A percentile compares a stretch with the other conserved stretches of the same genome.
Evolutionary conservation across 352 stramenopile genomes (phyloP).

Genomic region (Pythium volutum): DNA sequence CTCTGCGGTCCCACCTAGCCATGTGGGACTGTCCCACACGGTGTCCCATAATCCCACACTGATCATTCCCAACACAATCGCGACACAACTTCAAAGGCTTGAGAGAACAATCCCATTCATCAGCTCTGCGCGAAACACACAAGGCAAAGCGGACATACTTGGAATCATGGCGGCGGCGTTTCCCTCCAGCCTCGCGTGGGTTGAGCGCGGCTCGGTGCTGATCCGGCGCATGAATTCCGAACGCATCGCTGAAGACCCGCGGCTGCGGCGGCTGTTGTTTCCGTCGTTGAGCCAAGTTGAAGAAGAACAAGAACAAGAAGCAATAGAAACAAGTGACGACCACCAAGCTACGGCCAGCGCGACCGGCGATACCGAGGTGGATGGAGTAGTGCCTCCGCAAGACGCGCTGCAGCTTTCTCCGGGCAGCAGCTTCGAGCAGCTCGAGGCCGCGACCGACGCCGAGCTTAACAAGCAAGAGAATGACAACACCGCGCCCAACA

Average conservation of each 20-base stretch:
- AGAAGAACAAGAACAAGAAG: not conserved
- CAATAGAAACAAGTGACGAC: not conserved
- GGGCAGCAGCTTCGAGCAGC: conserved; percentile 62
- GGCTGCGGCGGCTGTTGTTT: conserved; percentile 62
- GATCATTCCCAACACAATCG: conserved; percentile 10
- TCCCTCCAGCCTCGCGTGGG: conserved; percentile 55
- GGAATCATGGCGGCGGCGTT: conserved; percentile 23
- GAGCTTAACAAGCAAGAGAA: conserved; percentile 68
- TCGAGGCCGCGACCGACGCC: conserved; percentile 56
- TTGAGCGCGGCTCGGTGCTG: conserved; percentile 78
- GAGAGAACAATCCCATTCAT: conserved; percentile 22
- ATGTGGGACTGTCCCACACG: conserved; percentile 22
- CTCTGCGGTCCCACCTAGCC: conserved; percentile 10
- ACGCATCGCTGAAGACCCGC: conserved; percentile 79
- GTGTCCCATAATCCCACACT: conserved; percentile 20
- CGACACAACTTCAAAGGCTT: conserved; percentile 26
- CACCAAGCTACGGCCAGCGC: not conserved
- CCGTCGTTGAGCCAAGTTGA: conserved; percentile 12
- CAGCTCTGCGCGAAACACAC: not conserved
- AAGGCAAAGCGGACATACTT: too few relatives aligned
- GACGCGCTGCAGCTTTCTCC: conserved; percentile 22
- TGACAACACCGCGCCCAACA: conserved; percentile 66
- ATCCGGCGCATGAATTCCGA: conserved; percentile 89
- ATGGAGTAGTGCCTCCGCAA: not conserved
- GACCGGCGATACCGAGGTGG: not conserved